Percentiles rank a stretch among this genome's conserved stretches.
Conservation (phyloP, 371 early-diverging fungal species). For the Aphelidium insulamus region DNA sequence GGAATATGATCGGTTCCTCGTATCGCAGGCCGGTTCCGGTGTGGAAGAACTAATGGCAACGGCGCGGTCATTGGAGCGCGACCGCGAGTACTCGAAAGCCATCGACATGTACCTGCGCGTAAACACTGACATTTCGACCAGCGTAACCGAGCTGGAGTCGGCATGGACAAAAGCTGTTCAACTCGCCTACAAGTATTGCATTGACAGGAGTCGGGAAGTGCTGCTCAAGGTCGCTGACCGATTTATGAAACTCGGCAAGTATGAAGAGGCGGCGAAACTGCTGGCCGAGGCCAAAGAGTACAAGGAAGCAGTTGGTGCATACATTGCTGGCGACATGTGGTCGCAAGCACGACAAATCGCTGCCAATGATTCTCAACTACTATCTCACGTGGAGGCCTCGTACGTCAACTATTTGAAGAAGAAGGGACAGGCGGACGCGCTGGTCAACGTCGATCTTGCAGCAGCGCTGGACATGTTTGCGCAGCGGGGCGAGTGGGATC, state of each 20-base stretch:
- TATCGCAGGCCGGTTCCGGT: conserved; percentile 8
- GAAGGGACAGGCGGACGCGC: conserved; percentile 16
- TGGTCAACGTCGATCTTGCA: conserved; percentile 16
- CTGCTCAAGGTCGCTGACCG: conserved; percentile 14
- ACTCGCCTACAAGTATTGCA: conserved; percentile 20
- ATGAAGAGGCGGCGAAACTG: conserved; percentile 18
- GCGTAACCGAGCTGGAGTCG: conserved; percentile 13
- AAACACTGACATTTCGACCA: conserved; percentile 9
- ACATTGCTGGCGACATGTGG: conserved; percentile 14
- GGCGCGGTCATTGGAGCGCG: conserved; percentile 18
- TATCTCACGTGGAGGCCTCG: conserved; percentile 17
- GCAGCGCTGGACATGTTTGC: conserved; percentile 21
- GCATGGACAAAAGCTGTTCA: conserved; percentile 22
- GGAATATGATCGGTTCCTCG: conserved; percentile 17
- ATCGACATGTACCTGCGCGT: conserved; percentile 25
- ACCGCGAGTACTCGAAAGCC: conserved; percentile 19
- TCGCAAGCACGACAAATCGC: conserved; percentile 16
- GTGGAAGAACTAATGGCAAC: conserved; percentile 12
- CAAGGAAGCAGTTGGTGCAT: conserved; percentile 25
- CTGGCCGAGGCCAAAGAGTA: conserved; percentile 16
- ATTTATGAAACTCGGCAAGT: conserved; percentile 12
- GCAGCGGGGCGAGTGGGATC: conserved; percentile 28
- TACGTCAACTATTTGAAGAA: conserved; percentile 20
- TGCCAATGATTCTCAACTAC: conserved; percentile 13
- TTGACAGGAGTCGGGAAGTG: conserved; percentile 16